A percentile compares a stretch with the other conserved stretches of the same genome.
These are phyloP conservation scores for Xylaria acuta DNA, from an alignment of 495 filamentous ascomycete species.

Conservation along the genomic window DNA sequence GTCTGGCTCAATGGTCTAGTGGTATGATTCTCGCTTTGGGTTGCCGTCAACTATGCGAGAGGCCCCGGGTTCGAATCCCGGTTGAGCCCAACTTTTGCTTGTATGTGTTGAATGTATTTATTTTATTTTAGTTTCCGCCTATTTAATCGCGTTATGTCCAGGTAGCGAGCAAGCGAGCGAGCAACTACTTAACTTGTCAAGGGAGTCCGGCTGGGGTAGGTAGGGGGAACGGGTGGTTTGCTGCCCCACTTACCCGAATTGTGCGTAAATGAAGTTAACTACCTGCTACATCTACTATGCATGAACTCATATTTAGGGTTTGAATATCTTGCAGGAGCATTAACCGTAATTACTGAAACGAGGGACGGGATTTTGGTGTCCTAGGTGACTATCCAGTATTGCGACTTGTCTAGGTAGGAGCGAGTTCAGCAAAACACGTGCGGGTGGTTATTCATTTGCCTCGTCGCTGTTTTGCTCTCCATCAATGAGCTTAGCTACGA, in stretches of 20 bases:
- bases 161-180: no score
- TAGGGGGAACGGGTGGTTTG: neutral
- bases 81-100: constrained; percentile 24
- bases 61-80: constrained; percentile 31
- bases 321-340: no score
- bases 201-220: no score
- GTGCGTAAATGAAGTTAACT: neutral
- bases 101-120: no score
- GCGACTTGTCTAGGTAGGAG: no score
- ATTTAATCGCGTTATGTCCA: neutral
- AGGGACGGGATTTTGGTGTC: no score
- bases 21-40: constrained; percentile 32
- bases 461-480: neutral
- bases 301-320: neutral
- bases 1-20: constrained; percentile 29
- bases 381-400: no score
- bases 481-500: neutral
- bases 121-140: neutral
- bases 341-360: neutral
- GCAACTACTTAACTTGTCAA: neutral
- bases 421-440: neutral
- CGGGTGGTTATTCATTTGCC: neutral
- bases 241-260: neutral
- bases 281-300: neutral
- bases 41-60: constrained; percentile 22